Percentiles rank a stretch among this genome's conserved stretches.
Evolutionary conservation across 2,329 filamentous ascomycete genomes (phyloP).

Genomic region (Ceratocystis smalleyi): DNA sequence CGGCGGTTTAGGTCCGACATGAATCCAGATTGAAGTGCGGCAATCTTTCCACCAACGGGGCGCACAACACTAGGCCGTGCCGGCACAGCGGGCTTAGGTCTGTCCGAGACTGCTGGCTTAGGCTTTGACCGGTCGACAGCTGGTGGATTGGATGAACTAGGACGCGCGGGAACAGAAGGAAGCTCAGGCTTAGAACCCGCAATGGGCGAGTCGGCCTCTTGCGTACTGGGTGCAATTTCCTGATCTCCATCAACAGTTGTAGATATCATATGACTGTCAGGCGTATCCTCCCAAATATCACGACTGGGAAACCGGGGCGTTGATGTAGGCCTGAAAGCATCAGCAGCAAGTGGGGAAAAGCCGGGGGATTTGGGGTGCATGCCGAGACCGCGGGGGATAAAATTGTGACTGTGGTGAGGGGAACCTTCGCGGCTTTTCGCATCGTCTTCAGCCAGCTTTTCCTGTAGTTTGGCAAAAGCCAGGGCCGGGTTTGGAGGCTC

Average conservation of each 20-base stretch:
- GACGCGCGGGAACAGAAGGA: conserved; percentile 21
- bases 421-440: conserved; percentile 19
- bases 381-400: conserved; percentile 25
- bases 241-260: conserved; percentile 43
- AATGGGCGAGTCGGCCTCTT: neutral
- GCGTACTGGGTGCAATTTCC: neutral
- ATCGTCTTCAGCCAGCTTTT: conserved; percentile 47
- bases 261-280: conserved; percentile 65
- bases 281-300: conserved; percentile 89
- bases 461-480: conserved; percentile 50
- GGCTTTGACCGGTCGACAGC: conserved; percentile 34
- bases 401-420: conserved; percentile 35
- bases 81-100: conserved; percentile 63
- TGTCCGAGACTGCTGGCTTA: conserved; percentile 35
- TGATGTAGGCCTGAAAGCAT: conserved; percentile 8
- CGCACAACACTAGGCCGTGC: conserved; percentile 32
- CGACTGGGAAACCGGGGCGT: conserved; percentile 55
- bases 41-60: conserved; percentile 72
- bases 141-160: conserved; percentile 21
- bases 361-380: conserved; percentile 15
- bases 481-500: conserved; percentile 43
- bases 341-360: neutral
- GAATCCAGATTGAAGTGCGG: conserved; percentile 78
- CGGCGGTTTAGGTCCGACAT: conserved; percentile 86
- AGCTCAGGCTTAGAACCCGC: neutral